Base-by-base conservation (phyloP, 768 basidiomycete species). In the Boletus bicolor region DNA sequence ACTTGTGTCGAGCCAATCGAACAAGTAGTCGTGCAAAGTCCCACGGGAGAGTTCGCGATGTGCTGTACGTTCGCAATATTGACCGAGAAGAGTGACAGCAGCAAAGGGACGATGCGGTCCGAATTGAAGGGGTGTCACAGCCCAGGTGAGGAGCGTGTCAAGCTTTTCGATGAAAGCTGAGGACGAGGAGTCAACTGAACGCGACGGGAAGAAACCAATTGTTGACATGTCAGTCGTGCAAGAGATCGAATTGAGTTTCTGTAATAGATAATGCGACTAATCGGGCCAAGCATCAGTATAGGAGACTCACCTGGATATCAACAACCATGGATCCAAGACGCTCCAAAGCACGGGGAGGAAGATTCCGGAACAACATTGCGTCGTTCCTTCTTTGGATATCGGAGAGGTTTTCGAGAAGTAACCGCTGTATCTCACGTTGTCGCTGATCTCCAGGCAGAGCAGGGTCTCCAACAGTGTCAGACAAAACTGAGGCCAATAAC, bases 81-180 rank as follows among this genome's bases (percentile, higher is more conserved):
- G 75, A 3, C 75, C 76, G 49, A 92, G 81, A 39, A 92, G 76
- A 19, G 86, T 86, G 8, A 82, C 84, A 2, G 86, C 88, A 30
- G 84, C 89, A 64, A 86, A 87, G 1, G 87, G 83, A 35, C 91
- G 78, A 61, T 92, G 91, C 43, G 91, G 86, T 10, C 91, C 91
- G 56, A 86, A 91, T 69, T 93, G 91, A 17, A 89, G 74, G 3
- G 85, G 82, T 0, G 90, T 89, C 28, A 92, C 83, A 62, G 83
- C 82, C 91, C 91, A 93, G 0, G 87, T 87, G 10, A 93, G 77
- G 3, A 92, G 76, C 50, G 85, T 79, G 59, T 89, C 83, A 17
- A 92, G 78, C 64, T 91, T 90, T 55, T 80, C 79, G n/a, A 77
- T 71, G 62, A 91, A 89, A 11, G 70, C 66, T 12, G 74, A 64